Base-by-base conservation (phyloP, 345 rosid species). In the Dimocarpus longan region DNA sequence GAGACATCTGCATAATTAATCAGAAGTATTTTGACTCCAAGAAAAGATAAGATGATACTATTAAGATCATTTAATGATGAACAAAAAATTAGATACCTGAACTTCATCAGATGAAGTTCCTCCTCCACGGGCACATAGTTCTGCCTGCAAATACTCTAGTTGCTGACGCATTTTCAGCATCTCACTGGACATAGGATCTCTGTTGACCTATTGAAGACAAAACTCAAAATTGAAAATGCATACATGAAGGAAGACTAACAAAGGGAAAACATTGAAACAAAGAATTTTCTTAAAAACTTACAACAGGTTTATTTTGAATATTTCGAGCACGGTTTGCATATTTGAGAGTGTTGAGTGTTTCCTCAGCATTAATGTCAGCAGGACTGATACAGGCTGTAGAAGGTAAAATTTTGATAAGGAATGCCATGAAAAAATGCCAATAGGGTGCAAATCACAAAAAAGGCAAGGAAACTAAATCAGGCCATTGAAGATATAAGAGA, bases 271-370 rank as follows among this genome's bases (percentile, higher is more conserved):
- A 44, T 5, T 64, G 42, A 59, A 64, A 65, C 5, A 0, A 43
- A 62, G 19, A 81, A 75, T 70, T 68, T 40, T 79, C 73, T 28
- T 1, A 28, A 76, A 77, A 76, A 89, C 97, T 90, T 89, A 96
- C 99, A 81, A 96, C 92, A 76, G 98, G 99, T 89, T 96, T 96
- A 77, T 96, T 96, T 83, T 89, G 90, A 80, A 96, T 96, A 85
- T 96, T 96, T 64, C 99, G 95, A 83, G 98, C 99, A 74, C 99
- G 99, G 88, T 96, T 96, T 77, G 99, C 99, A 80, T 96, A 96
- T 84, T 96, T 96, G 68, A 96, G 83, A 68, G 99, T 96, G 86
- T 96, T 96, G 18, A 96, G 94, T 11, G 98, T 94, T 84, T 96
- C 99, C 90, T 96, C 99, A 2, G 95, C 99, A 86, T 96, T 96